Conservation (phyloP, 2,329 filamentous ascomycete species). For the Talaromyces sp. region DNA sequence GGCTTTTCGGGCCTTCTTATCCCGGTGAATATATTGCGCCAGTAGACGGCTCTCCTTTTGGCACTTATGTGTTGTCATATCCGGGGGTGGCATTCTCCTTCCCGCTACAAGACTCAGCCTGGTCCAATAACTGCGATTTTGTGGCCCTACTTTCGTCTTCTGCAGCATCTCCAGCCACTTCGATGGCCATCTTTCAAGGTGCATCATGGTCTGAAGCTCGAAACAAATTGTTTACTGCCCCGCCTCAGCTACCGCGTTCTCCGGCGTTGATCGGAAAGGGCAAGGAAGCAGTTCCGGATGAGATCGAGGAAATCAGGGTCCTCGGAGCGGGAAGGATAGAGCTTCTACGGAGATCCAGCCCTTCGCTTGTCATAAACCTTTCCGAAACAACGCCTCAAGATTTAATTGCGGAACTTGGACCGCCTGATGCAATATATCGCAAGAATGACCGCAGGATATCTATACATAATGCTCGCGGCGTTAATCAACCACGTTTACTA, state of each 20-base stretch:
- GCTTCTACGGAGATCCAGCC: constrained; percentile 66
- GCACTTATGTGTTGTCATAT: constrained; percentile 88
- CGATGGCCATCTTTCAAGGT: constrained; percentile 88
- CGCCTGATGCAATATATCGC: constrained; percentile 88
- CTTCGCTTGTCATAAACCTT: constrained; percentile 67
- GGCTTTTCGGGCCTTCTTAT: constrained; percentile 89
- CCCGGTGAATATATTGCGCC: constrained; percentile 85
- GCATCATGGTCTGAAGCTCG: constrained; percentile 86
- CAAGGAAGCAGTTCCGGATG: constrained; percentile 79
- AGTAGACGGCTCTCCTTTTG: constrained; percentile 52
- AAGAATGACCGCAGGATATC: constrained; percentile 87
- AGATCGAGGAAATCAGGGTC: constrained; percentile 76
- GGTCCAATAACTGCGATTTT: constrained; percentile 72
- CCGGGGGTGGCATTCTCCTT: constrained; percentile 94
- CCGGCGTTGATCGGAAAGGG: constrained; percentile 65
- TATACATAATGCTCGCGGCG: constrained; percentile 58
- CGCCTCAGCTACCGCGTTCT: constrained; percentile 69
- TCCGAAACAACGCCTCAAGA: constrained; percentile 91
- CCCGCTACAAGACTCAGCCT: constrained; percentile 68
- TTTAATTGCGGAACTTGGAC: constrained; percentile 81
- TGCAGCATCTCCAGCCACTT: constrained; percentile 69
- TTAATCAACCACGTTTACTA: constrained; percentile 33
- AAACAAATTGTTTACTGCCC: constrained; percentile 69
- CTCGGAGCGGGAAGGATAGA: constrained; percentile 76
- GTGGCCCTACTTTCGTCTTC: constrained; percentile 80